Base-by-base conservation (phyloP, 2,329 filamentous ascomycete genomes). In the Fusarium keratoplasticum region DNA sequence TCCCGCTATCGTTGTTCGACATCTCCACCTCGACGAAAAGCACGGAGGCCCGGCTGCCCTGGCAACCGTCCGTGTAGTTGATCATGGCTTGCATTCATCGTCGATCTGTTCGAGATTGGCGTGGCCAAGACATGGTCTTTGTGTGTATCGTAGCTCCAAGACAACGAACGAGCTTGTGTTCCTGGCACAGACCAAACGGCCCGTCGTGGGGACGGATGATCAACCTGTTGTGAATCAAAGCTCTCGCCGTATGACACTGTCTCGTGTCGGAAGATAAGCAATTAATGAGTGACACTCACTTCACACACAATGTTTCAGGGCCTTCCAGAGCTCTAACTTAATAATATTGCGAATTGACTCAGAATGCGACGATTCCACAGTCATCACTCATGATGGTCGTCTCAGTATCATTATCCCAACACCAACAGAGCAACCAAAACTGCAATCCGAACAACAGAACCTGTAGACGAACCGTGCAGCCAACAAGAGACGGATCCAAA, bases 391-490 rank as follows among this genome's bases (percentile, higher is more conserved):
- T 81, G 64, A 80, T 70, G 69, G 71, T 80, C 79, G 63, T 81
- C 72, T 79, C 74, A 78, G 74, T 79, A 79, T 81, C 79, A 74
- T 81, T 73, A 81, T 79, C 73, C 78, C 68, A 78, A 80, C 73
- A 78, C 67, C 72, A 72, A 74, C 64, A 72, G 70, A 59, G 54
- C 61, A 64, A 65, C 47, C 44, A 57, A 72, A 64, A 36, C 60
- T 13, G 44, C 44, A 29, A 50, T 25, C 22, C 44, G 44, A 50
- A 25, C 44, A 54, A 44, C 42, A 73, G 66, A 42, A 58, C 55
- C 69, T 59, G 42, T 42, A 61, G 36, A 70, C 55, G 67, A 54
- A 55, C 67, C 50, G 47, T 62, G 64, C 57, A 75, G 57, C 42
- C 61, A 59, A 64, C 54, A 61, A 54, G 44, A 76, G 54, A 55